A percentile compares a stretch with the other conserved stretches of the same genome.
Conservation (phyloP, 805 yeast genomes). For the Candida endomychidarum region DNA sequence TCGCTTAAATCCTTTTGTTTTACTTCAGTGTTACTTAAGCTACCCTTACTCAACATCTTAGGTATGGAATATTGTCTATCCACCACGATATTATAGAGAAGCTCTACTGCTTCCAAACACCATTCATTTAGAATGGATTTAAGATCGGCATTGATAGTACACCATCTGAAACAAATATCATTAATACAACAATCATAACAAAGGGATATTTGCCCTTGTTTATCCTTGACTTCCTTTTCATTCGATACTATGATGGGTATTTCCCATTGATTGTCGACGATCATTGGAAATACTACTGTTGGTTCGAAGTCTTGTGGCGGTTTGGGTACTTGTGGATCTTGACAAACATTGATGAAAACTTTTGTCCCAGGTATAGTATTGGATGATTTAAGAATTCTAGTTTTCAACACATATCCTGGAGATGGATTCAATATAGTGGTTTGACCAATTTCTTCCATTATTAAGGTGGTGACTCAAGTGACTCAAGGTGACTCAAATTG, state of each 20-base stretch:
- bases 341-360: conserved; percentile 77
- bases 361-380: conserved; percentile 45
- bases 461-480: background rate
- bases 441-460: conserved; percentile 16
- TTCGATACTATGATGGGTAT: conserved; percentile 75
- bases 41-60: conserved; percentile 71
- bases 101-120: conserved; percentile 79
- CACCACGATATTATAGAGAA: conserved; percentile 45
- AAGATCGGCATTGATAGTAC: conserved; percentile 56
- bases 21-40: conserved; percentile 45
- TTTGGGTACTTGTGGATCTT: conserved; percentile 60
- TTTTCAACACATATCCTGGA: conserved; percentile 75
- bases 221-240: conserved; percentile 59
- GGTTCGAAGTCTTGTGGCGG: conserved; percentile 59
- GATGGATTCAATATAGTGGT: conserved; percentile 44
- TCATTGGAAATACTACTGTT: conserved; percentile 56
- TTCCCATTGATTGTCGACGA: conserved; percentile 76
- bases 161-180: conserved; percentile 60
- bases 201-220: conserved; percentile 61
- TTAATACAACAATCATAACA: conserved; percentile 83
- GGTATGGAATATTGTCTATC: conserved; percentile 70
- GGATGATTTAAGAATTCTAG: conserved; percentile 42
- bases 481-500: too few relatives aligned
- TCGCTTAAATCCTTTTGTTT: conserved; percentile 43
- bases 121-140: conserved; percentile 73